phyloP scores from a whole-genome alignment of 345 rosid genomes.

The Hirschfeldia incana region DNA sequence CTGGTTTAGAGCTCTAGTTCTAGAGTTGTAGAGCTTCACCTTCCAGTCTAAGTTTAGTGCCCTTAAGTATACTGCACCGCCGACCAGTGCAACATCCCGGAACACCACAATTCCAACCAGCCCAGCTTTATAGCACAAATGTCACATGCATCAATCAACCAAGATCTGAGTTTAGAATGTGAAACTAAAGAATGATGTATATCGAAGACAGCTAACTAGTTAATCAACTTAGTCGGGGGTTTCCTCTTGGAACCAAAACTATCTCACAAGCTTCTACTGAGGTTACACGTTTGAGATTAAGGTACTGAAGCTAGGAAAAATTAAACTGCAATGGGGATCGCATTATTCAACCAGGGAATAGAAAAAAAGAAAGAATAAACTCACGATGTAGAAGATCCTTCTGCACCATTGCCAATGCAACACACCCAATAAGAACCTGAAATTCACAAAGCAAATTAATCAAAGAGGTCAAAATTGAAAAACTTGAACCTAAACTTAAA shows the following conservation, averaged over 20 bases:
- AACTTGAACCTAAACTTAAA: background rate
- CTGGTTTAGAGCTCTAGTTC: constrained; percentile 3
- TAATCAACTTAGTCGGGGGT: background rate
- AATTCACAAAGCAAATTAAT: background rate
- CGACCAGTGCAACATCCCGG: constrained; percentile 74
- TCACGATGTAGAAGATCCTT: constrained; percentile 78
- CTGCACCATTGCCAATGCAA: constrained; percentile 85
- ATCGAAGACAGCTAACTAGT: constrained; percentile 1
- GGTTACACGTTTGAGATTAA: background rate
- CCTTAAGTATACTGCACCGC: constrained; percentile 79
- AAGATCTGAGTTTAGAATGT: background rate
- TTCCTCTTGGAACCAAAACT: background rate
- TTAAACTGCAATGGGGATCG: background rate
- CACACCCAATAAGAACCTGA: constrained; percentile 91
- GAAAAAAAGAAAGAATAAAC: constrained; percentile 25
- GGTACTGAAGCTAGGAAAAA: background rate
- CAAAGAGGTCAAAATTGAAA: constrained; percentile 4
- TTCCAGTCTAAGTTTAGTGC: constrained; percentile 73
- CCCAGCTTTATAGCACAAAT: constrained; percentile 52
- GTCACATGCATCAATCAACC: constrained; percentile 13
- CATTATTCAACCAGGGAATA: background rate
- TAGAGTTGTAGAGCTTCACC: constrained; percentile 44
- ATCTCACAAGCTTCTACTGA: background rate
- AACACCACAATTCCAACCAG: constrained; percentile 77
- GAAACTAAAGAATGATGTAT: no score